phyloP scores from a whole-genome alignment of 208 protist species.

The Lotmaria passim region DNA sequence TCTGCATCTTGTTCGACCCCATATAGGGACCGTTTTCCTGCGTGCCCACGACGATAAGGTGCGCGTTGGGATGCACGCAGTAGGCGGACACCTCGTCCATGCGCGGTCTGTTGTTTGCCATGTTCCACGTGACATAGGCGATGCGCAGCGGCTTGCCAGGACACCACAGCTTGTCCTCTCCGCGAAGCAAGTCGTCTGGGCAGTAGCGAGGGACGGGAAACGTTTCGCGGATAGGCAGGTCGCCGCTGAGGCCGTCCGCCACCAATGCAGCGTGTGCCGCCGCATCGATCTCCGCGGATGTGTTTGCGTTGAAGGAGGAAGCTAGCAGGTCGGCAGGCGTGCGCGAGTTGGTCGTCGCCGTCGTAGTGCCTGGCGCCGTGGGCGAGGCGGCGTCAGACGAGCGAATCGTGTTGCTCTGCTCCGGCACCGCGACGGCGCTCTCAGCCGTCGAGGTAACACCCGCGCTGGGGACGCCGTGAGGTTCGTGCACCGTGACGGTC shows the following conservation, averaged over 20 bases:
- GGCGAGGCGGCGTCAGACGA: not conserved
- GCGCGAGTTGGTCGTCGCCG: not conserved
- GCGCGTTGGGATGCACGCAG: slow-evolving; percentile 83
- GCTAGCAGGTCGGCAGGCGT: not conserved
- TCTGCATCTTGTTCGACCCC: slow-evolving; percentile 50
- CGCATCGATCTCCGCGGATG: slow-evolving; percentile 40
- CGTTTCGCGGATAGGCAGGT: slow-evolving; percentile 45
- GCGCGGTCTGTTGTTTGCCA: slow-evolving; percentile 54
- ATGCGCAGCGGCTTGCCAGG: slow-evolving; percentile 79
- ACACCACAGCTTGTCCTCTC: slow-evolving; percentile 47
- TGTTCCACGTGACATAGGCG: slow-evolving; percentile 85
- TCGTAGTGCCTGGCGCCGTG: not conserved
- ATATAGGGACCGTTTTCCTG: slow-evolving; percentile 84
- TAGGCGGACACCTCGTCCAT: slow-evolving; percentile 54
- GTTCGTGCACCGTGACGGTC: not conserved
- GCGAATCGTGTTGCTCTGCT: not conserved
- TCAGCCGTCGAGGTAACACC: not conserved
- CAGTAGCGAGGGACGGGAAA: slow-evolving; percentile 60
- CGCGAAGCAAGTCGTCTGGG: slow-evolving; percentile 43
- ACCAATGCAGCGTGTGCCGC: slow-evolving; percentile 24
- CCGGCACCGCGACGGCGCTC: not conserved
- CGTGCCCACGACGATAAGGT: slow-evolving; percentile 80
- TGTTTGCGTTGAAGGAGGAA: not conserved
- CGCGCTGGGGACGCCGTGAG: not conserved
- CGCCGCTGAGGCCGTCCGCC: not conserved